Evolutionary conservation across 192 early-diverging fungal genomes (phyloP).

Genomic region (Haplosporangium gracile): DNA sequence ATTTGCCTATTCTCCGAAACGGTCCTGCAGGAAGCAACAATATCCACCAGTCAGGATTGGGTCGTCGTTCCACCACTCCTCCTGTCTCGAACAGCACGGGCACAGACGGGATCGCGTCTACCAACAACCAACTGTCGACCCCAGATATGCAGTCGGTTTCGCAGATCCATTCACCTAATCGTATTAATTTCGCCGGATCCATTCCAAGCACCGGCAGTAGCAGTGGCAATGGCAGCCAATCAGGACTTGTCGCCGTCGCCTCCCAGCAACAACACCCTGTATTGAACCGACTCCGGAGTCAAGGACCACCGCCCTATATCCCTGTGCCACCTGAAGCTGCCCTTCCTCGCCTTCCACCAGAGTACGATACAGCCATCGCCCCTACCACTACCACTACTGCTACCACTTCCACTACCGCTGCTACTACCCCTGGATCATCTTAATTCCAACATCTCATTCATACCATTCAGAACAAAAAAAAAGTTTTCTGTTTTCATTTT

Average conservation of each 20-base stretch:
- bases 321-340: slow-evolving; percentile 32
- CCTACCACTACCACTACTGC: background rate
- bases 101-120: no score
- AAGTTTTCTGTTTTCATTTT: background rate
- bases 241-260: background rate
- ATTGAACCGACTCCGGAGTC: slow-evolving; percentile 30
- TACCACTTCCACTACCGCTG: background rate
- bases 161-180: background rate
- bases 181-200: background rate
- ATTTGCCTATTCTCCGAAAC: slow-evolving; percentile 5
- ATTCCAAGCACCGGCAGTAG: background rate
- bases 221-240: slow-evolving; percentile 1
- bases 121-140: background rate
- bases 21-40: slow-evolving; percentile 24
- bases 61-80: background rate
- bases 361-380: slow-evolving; percentile 2
- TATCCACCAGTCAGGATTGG: slow-evolving; percentile 1
- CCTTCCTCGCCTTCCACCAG: slow-evolving; percentile 8
- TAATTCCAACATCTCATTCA: background rate
- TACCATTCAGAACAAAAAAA: background rate
- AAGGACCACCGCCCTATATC: slow-evolving; percentile 41
- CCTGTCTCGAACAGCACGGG: background rate
- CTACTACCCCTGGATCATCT: background rate
- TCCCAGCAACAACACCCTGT: slow-evolving; percentile 9
- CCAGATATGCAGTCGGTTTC: background rate